These are phyloP conservation scores for Cyberlindnera euphorbiae DNA, from an alignment of 805 yeast species.

Conservation along the genomic window DNA sequence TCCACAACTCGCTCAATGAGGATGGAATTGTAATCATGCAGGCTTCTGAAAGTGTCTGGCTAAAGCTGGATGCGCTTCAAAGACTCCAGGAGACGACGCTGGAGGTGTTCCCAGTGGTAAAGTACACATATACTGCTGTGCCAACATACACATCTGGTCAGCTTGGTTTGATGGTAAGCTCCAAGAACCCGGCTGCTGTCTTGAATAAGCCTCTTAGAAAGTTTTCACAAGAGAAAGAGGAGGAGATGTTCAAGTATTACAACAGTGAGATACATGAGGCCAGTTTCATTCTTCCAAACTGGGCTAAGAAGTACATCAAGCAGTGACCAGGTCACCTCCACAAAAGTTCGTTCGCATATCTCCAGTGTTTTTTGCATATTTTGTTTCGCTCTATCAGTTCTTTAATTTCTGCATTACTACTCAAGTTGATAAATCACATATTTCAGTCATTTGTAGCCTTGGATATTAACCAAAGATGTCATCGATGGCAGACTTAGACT, in stretches of 20 bases:
- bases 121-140: slow-evolving; percentile 74
- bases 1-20: slow-evolving; percentile 55
- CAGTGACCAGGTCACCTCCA: slow-evolving; percentile 2
- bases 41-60: slow-evolving; percentile 63
- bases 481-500: slow-evolving; percentile 57
- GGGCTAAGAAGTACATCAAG: slow-evolving; percentile 49
- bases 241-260: slow-evolving; percentile 55
- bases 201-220: slow-evolving; percentile 50
- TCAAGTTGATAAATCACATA: neutral
- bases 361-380: too few species aligned
- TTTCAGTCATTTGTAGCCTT: too few species aligned
- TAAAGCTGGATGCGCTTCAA: slow-evolving; percentile 50
- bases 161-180: slow-evolving; percentile 71
- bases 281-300: slow-evolving; percentile 73
- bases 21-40: slow-evolving; percentile 77
- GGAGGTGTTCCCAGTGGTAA: slow-evolving; percentile 54
- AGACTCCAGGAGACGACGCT: slow-evolving; percentile 44
- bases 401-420: too few species aligned
- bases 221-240: slow-evolving; percentile 41
- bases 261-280: slow-evolving; percentile 61
- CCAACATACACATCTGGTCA: slow-evolving; percentile 90
- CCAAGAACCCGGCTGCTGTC: slow-evolving; percentile 44
- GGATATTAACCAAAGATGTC: slow-evolving; percentile 67
- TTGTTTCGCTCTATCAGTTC: too few species aligned
- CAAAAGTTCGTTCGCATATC: neutral